A percentile compares a stretch with the other conserved stretches of the same genome.
phyloP scores from a whole-genome alignment of 2,329 filamentous ascomycete species.

The Venturia carpophila region DNA sequence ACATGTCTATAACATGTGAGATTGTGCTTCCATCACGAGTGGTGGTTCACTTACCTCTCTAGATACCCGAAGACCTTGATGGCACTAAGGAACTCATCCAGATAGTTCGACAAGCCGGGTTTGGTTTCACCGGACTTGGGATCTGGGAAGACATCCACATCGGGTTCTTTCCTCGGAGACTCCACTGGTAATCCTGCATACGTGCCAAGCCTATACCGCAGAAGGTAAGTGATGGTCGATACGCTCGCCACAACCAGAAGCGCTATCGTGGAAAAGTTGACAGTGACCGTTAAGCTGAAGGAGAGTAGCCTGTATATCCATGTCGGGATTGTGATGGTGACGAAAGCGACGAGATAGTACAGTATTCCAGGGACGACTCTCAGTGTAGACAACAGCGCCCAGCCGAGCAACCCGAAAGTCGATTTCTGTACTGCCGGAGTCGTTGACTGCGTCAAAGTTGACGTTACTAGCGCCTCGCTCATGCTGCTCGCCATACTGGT shows the following conservation, averaged over 20 bases:
- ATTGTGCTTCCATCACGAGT: slow-evolving; percentile 91
- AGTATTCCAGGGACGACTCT: slow-evolving; percentile 50
- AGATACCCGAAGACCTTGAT: slow-evolving; percentile 99
- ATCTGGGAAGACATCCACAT: slow-evolving; percentile 91
- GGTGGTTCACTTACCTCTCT: slow-evolving; percentile 66
- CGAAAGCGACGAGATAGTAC: slow-evolving; percentile 77
- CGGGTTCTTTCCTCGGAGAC: slow-evolving; percentile 89
- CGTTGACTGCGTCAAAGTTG: background rate
- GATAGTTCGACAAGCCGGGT: slow-evolving; percentile 85
- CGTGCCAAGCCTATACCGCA: slow-evolving; percentile 95
- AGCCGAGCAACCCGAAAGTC: slow-evolving; percentile 39
- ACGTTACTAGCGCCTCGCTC: background rate
- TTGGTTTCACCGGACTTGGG: slow-evolving; percentile 84
- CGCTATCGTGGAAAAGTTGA: slow-evolving; percentile 90
- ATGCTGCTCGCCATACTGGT: background rate
- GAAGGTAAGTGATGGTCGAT: slow-evolving; percentile 86
- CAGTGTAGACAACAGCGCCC: slow-evolving; percentile 42
- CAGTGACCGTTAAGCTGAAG: slow-evolving; percentile 89
- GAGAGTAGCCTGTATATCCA: slow-evolving; percentile 85
- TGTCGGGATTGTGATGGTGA: slow-evolving; percentile 81
- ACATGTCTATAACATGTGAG: slow-evolving; percentile 83
- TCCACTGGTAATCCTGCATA: slow-evolving; percentile 90
- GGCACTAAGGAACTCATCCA: slow-evolving; percentile 95
- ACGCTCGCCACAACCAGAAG: slow-evolving; percentile 62
- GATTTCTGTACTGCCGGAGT: slow-evolving; percentile 8